Evolutionary conservation across 2,329 filamentous ascomycete genomes (phyloP).

Genomic region (Phialophora tarda): DNA sequence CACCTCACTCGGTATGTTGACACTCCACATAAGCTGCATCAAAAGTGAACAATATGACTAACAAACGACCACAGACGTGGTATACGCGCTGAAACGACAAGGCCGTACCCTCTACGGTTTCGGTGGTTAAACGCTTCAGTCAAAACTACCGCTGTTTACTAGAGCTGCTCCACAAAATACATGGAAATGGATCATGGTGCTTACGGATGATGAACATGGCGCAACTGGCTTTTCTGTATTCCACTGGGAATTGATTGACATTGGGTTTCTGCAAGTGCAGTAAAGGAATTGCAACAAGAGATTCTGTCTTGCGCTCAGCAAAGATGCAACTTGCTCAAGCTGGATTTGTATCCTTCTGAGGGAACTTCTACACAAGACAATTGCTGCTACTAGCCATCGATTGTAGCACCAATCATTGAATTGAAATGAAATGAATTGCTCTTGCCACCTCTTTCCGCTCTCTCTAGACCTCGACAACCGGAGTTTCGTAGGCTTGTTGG

Average conservation of each 20-base stretch:
- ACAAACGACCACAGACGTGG: conserved; percentile 55
- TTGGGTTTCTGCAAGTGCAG: conserved; percentile 11
- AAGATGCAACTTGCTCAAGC: conserved; percentile 19
- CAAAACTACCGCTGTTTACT: conserved; percentile 21
- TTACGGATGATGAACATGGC: conserved; percentile 34
- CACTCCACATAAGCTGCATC: neutral
- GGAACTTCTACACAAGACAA: conserved; percentile 20
- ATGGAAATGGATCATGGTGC: conserved; percentile 32
- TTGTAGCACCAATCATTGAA: conserved; percentile 23
- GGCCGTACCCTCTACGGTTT: conserved; percentile 78
- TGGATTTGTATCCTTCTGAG: conserved; percentile 20
- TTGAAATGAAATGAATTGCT: conserved; percentile 8
- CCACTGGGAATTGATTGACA: conserved; percentile 19
- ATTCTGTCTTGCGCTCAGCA: conserved; percentile 24
- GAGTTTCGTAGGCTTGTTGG: neutral
- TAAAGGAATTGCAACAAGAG: conserved; percentile 5
- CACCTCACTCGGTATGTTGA: conserved; percentile 59
- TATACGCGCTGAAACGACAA: conserved; percentile 72
- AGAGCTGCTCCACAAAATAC: conserved; percentile 13
- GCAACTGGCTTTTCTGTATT: conserved; percentile 27
- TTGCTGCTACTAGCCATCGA: conserved; percentile 17
- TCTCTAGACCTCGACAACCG: neutral
- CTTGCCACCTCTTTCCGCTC: neutral
- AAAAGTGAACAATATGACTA: conserved; percentile 7
- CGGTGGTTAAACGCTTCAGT: conserved; percentile 67